Conservation (phyloP, 2,329 filamentous ascomycete genomes). For the Purpureocillium takamizusanense region DNA sequence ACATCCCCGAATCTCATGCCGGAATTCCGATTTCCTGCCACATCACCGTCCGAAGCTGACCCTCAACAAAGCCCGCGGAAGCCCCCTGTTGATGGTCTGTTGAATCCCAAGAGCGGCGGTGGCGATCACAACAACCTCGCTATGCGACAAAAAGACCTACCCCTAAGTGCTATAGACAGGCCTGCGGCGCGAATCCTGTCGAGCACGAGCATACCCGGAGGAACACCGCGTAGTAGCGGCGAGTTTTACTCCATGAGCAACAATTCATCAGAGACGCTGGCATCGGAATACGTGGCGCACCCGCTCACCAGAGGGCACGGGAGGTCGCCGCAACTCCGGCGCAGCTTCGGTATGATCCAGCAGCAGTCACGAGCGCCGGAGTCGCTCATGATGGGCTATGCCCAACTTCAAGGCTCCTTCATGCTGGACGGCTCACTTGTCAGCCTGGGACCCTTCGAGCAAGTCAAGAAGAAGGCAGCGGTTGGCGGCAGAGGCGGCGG, state of each 20-base stretch:
- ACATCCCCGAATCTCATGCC: slow-evolving; percentile 35
- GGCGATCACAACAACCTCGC: slow-evolving; percentile 27
- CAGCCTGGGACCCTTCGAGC: slow-evolving; percentile 83
- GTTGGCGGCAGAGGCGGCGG: slow-evolving; percentile 80
- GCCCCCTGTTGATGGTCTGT: slow-evolving; percentile 25
- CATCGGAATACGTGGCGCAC: slow-evolving; percentile 74
- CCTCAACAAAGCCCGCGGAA: slow-evolving; percentile 16
- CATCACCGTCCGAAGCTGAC: slow-evolving; percentile 30
- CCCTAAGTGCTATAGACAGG: slow-evolving; percentile 47
- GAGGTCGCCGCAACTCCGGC: slow-evolving; percentile 36
- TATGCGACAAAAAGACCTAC: slow-evolving; percentile 31
- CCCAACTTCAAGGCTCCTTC: slow-evolving; percentile 87
- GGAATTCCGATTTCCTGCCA: slow-evolving; percentile 49
- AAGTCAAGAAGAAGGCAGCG: slow-evolving; percentile 90
- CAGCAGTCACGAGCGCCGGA: slow-evolving; percentile 52
- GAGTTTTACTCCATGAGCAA: slow-evolving; percentile 96
- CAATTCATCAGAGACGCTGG: slow-evolving; percentile 85
- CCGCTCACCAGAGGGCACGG: slow-evolving; percentile 19
- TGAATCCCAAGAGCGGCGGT: slow-evolving; percentile 27
- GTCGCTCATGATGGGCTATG: slow-evolving; percentile 95
- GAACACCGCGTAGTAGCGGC: slow-evolving; percentile 81
- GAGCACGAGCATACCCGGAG: slow-evolving; percentile 61
- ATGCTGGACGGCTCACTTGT: slow-evolving; percentile 85
- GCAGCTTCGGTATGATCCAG: slow-evolving; percentile 33
- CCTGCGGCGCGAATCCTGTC: slow-evolving; percentile 62